Evolutionary conservation across 1,284 basidiomycete genomes (phyloP), one percentile per base, ranked within the genome.

Genomic region (Kalmanozyma brasiliensis): DNA sequence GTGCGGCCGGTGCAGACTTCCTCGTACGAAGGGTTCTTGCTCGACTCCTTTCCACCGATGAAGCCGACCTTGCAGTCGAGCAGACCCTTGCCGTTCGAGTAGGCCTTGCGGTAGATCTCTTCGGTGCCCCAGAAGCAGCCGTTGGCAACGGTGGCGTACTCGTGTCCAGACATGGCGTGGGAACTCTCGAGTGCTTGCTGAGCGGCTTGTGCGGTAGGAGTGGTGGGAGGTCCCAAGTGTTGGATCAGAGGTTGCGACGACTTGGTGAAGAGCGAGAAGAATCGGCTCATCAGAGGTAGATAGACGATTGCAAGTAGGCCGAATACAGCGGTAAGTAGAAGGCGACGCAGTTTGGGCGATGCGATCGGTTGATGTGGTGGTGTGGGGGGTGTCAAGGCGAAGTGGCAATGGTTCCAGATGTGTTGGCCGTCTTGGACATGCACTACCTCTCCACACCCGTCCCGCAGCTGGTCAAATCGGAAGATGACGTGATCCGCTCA

Each of bases 1-100:
- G 95, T 97, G 16, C 83, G 74, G 3, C 93, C 94, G 7, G 86
- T 84, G 67, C 80, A 73, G 17, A 97, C 94, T 37, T 88, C 84
- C 45, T 85, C 83, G 82, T 97, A 98, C 51, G 84, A 84, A 73
- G 81, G 80, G 46, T 80, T 74, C 52, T 78, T 69, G 62, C 63
- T 68, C 22, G 73, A 73, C 34, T 75, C 71, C 23, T 46, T 22
- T 23, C 80, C 80, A 29, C 80, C 77, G 36, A 78, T 78, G 60
- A 73, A 79, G 30, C 77, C 77, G 30, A 79, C 77, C 48, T 75
- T 73, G 33, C 72, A 73, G 22, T 73, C 73, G 16, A 75, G 23
- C 14, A 79, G 66, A 6, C 80, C 79, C 33, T 78, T 78, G 84
- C 4, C 76, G 52, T 70, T 63, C 1, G 45, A 63, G 53, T 74